phyloP scores from a whole-genome alignment of 352 stramenopile species.

The Discostella stelligera region DNA sequence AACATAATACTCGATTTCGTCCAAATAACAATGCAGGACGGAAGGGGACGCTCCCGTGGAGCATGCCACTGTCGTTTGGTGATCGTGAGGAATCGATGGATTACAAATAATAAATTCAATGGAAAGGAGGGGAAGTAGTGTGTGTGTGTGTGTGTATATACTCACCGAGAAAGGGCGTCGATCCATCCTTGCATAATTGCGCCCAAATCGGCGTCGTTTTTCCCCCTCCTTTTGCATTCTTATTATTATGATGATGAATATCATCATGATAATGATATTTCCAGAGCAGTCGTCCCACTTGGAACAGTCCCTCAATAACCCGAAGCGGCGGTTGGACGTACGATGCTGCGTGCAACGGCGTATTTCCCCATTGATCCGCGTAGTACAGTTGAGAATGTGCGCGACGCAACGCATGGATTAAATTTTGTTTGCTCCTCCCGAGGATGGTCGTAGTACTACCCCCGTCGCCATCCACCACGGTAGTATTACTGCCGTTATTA shows the following conservation, averaged over 20 bases:
- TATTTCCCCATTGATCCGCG: conserved; percentile 45
- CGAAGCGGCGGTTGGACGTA: conserved; percentile 33
- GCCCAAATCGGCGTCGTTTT: conserved; percentile 22
- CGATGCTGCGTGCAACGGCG: conserved; percentile 30
- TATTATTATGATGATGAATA: neutral
- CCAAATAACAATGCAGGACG: conserved; percentile 32
- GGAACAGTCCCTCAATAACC: conserved; percentile 34
- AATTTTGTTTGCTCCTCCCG: neutral
- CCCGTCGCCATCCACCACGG: neutral
- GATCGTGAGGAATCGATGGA: neutral
- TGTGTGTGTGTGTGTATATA: no score
- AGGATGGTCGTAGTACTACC: neutral
- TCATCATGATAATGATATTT: neutral
- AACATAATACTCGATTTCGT: conserved; percentile 48
- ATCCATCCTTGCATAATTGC: conserved; percentile 22
- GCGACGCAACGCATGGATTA: neutral
- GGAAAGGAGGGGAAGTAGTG: neutral
- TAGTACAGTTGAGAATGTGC: conserved; percentile 26
- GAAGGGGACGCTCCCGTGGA: conserved; percentile 32
- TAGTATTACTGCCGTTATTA: neutral
- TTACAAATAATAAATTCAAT: neutral
- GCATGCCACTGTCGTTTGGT: conserved; percentile 21
- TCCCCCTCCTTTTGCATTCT: neutral
- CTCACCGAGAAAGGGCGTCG: conserved; percentile 36
- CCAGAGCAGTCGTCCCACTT: conserved; percentile 12